A percentile compares a stretch with the other conserved stretches of the same genome.
Evolutionary conservation across 352 stramenopile genomes (phyloP).

Genomic region (Phytophthora foliorum): DNA sequence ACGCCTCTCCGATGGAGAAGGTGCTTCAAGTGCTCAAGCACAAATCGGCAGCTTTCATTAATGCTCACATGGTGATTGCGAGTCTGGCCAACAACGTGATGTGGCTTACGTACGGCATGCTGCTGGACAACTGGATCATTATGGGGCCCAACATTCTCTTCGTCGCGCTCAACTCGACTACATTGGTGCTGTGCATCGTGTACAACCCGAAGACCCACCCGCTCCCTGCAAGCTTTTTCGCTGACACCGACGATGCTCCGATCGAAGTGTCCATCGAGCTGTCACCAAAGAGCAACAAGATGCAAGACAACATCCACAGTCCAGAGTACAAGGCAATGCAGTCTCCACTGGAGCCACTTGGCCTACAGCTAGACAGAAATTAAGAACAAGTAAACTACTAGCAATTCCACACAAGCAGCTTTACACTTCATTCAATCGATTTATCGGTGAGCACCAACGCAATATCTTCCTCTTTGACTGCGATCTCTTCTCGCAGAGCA

Average conservation of each 20-base stretch:
- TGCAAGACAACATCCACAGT: constrained; percentile 9
- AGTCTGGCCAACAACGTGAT: constrained; percentile 51
- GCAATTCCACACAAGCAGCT: not conserved
- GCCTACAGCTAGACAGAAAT: constrained; percentile 20
- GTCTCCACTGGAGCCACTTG: constrained; percentile 23
- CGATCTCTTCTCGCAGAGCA: constrained; percentile 67
- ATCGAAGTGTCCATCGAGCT: constrained; percentile 27
- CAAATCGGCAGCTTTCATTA: constrained; percentile 51
- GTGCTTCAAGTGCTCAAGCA: constrained; percentile 52
- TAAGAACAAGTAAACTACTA: constrained; percentile 10
- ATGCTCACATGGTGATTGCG: constrained; percentile 56
- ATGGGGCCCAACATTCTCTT: constrained; percentile 43
- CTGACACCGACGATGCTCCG: constrained; percentile 13
- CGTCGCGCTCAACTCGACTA: constrained; percentile 33
- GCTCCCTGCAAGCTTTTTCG: constrained; percentile 21
- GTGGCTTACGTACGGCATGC: constrained; percentile 57
- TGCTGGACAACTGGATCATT: constrained; percentile 40
- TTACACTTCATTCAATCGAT: constrained; percentile 23
- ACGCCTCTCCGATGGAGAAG: constrained; percentile 55
- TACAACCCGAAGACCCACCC: constrained; percentile 37
- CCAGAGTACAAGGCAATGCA: constrained; percentile 30
- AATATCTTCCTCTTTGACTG: constrained; percentile 68
- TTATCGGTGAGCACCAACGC: constrained; percentile 47
- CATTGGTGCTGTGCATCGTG: constrained; percentile 34
- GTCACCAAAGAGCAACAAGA: constrained; percentile 22